phyloP scores from a whole-genome alignment of 495 filamentous ascomycete genomes.

The Entonaema liquescens region DNA sequence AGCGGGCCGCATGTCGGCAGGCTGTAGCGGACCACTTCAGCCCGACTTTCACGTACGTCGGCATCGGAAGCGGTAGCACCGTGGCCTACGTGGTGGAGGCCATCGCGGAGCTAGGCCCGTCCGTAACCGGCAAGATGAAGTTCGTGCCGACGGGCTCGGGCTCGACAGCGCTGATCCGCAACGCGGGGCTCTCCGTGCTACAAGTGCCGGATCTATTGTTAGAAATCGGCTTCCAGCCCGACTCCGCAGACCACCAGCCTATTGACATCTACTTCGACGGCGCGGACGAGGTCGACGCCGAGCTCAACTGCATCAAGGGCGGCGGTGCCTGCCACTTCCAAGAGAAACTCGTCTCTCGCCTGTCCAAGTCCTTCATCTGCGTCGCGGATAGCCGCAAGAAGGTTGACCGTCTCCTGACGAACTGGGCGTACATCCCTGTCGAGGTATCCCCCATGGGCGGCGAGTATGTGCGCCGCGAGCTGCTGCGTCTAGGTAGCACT shows the following conservation, averaged over 20 bases:
- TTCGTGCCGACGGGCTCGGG: conserved; percentile 95
- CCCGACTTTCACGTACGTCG: conserved; percentile 74
- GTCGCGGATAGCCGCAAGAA: conserved; percentile 95
- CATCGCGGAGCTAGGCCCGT: conserved; percentile 74
- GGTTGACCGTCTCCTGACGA: conserved; percentile 75
- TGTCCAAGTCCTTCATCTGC: conserved; percentile 87
- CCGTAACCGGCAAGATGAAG: conserved; percentile 67
- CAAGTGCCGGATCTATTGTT: conserved; percentile 63
- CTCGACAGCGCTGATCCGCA: conserved; percentile 80
- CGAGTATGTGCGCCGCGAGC: conserved; percentile 70
- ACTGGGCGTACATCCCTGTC: conserved; percentile 87
- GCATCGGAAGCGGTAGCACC: conserved; percentile 93
- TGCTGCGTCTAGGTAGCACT: conserved; percentile 74
- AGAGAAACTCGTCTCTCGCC: conserved; percentile 92
- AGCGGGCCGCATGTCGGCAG: conserved; percentile 80
- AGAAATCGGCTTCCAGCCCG: conserved; percentile 39
- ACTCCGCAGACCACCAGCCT: conserved; percentile 39
- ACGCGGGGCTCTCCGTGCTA: conserved; percentile 77
- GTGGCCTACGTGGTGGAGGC: conserved; percentile 96
- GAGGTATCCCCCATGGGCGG: conserved; percentile 89
- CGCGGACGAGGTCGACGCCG: conserved; percentile 95
- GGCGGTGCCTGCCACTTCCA: conserved; percentile 97
- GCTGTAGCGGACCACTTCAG: conserved; percentile 89
- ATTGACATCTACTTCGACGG: conserved; percentile 93
- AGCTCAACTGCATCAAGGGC: conserved; percentile 96